Conservation (phyloP, 352 stramenopile species). For the Phytopythium kandeliae region DNA sequence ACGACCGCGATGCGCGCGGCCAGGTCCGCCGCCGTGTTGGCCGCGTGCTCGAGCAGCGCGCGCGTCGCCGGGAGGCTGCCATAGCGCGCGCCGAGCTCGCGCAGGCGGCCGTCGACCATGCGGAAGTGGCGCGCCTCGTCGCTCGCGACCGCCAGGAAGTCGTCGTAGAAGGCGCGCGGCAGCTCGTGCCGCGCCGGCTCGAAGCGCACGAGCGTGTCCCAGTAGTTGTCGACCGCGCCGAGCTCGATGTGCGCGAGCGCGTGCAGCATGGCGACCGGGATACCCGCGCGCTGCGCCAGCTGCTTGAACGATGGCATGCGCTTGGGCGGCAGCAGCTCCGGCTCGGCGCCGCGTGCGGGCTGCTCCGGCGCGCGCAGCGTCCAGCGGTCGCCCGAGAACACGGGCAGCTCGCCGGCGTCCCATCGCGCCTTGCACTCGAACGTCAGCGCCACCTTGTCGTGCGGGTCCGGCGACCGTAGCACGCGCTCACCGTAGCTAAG, state of each 20-base stretch:
- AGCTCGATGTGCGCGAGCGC: constrained; percentile 84
- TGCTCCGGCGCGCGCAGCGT: constrained; percentile 29
- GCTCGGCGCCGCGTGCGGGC: constrained; percentile 37
- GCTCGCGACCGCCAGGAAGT: constrained; percentile 63
- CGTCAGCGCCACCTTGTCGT: constrained; percentile 60
- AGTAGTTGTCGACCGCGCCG: constrained; percentile 85
- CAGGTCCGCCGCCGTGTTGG: constrained; percentile 62
- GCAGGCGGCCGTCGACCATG: constrained; percentile 64
- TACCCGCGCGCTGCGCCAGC: constrained; percentile 39
- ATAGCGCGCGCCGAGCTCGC: constrained; percentile 58
- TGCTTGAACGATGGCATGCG: constrained; percentile 67
- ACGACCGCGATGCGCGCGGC: constrained; percentile 72
- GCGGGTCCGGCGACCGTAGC: constrained; percentile 35
- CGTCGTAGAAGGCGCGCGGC: constrained; percentile 58
- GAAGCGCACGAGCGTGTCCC: constrained; percentile 82
- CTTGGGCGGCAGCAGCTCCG: constrained; percentile 57
- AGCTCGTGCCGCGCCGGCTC: constrained; percentile 42
- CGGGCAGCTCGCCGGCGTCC: constrained; percentile 26
- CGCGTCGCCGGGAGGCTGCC: constrained; percentile 56
- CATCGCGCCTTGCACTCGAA: constrained; percentile 47
- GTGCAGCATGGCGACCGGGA: constrained; percentile 75
- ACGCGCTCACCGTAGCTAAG: constrained; percentile 60
- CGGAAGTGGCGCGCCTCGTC: constrained; percentile 80
- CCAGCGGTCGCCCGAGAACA: constrained; percentile 29
- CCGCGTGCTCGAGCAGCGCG: constrained; percentile 64